These are phyloP conservation scores for Candida sithepensis DNA, from an alignment of 805 yeast genomes.

Conservation along the genomic window DNA sequence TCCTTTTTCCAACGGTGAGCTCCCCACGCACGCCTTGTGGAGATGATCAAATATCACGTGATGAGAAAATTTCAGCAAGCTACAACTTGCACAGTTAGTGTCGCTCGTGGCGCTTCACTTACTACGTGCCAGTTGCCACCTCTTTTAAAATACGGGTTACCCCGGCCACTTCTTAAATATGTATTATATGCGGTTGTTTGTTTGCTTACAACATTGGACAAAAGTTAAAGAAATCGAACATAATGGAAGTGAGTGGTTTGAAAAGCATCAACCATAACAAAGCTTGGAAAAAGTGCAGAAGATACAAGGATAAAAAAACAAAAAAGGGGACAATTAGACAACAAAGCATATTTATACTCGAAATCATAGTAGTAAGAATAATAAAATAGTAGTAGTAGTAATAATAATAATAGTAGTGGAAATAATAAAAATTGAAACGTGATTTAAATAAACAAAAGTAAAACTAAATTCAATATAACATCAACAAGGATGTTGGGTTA, in stretches of 20 bases:
- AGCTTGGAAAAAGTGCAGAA: no score
- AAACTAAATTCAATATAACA: background rate
- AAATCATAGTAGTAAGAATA: background rate
- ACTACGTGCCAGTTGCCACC: no score
- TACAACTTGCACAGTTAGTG: background rate
- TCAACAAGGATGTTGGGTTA: slow-evolving; percentile 1
- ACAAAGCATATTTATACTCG: no score
- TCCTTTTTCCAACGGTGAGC: no score
- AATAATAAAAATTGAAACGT: background rate
- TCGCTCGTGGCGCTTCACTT: no score
- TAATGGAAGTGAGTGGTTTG: no score
- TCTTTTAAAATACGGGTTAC: background rate
- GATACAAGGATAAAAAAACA: no score
- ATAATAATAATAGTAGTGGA: background rate
- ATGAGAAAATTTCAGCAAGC: no score
- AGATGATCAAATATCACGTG: background rate
- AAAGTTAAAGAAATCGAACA: no score
- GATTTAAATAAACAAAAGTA: slow-evolving; percentile 1
- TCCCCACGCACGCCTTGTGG: background rate
- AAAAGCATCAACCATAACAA: no score
- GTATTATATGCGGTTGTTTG: background rate
- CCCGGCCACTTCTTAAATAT: background rate
- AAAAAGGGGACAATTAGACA: no score
- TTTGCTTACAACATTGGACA: no score
- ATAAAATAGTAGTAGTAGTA: background rate